Conservation (phyloP, 441 rosid species). For the Erodium texanum region DNA sequence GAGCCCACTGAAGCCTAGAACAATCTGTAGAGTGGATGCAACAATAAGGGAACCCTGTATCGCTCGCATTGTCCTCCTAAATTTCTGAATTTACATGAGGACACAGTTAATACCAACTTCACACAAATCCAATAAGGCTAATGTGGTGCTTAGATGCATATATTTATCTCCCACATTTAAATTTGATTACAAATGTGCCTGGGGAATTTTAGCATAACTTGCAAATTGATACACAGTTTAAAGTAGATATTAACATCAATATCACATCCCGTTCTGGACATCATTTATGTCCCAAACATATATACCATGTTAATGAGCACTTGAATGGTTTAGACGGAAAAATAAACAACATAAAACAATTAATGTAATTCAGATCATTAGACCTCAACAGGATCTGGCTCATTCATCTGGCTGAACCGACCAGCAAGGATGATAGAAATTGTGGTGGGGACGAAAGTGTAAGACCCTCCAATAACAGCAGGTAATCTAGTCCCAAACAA, state of each 20-base stretch:
- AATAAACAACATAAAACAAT: neutral
- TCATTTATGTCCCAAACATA: neutral
- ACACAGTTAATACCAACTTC: constrained; percentile 10
- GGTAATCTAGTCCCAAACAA: constrained; percentile 77
- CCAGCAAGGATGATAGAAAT: constrained; percentile 83
- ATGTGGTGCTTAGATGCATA: neutral
- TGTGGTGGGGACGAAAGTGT: constrained; percentile 77
- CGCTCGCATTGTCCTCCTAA: constrained; percentile 79
- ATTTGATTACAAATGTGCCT: neutral
- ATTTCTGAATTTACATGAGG: constrained; percentile 42
- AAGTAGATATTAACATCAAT: neutral
- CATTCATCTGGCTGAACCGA: constrained; percentile 50
- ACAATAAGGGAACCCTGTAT: constrained; percentile 88
- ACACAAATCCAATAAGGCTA: neutral
- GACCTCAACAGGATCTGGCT: constrained; percentile 65
- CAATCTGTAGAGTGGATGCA: constrained; percentile 89
- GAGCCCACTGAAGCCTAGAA: constrained; percentile 93
- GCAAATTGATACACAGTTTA: neutral
- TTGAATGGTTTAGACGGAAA: constrained; percentile 8
- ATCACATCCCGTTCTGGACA: neutral
- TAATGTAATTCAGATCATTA: constrained; percentile 21
- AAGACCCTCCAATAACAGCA: constrained; percentile 83
- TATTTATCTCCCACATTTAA: neutral
- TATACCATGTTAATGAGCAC: neutral
- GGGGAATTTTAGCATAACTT: neutral